phyloP scores from a whole-genome alignment of 768 basidiomycete genomes.

The Lanmaoa rubissima region DNA sequence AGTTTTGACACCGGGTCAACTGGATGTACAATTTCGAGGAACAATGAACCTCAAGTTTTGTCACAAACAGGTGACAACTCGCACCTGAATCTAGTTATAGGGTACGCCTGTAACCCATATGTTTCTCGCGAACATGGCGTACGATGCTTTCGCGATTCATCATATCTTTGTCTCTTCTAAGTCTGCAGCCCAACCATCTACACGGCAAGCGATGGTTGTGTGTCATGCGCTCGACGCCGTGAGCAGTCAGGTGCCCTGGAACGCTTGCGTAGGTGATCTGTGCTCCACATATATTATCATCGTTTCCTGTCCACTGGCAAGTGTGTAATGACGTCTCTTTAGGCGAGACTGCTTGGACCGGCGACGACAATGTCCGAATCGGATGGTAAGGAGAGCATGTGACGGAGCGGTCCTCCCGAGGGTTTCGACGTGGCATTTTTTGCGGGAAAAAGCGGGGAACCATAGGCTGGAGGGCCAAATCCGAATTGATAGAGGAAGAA shows the following conservation, averaged over 20 bases:
- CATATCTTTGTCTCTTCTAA: background rate
- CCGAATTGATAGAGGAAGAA: background rate
- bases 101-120: constrained; percentile 11
- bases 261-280: background rate
- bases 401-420: background rate
- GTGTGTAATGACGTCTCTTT: background rate
- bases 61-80: background rate
- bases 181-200: constrained; percentile 9
- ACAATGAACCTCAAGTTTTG: background rate
- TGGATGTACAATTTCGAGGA: background rate
- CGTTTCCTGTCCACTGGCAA: constrained; percentile 7
- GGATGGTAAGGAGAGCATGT: background rate
- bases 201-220: background rate
- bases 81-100: background rate
- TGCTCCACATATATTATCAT: constrained; percentile 1
- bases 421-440: background rate
- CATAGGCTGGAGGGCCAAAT: background rate
- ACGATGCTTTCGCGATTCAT: constrained; percentile 20
- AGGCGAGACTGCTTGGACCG: background rate
- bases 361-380: background rate
- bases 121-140: constrained; percentile 15
- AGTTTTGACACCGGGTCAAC: background rate
- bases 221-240: background rate
- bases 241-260: constrained; percentile 11
- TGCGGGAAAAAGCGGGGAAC: no score